Conservation (phyloP, 352 stramenopile species). For the Phytophthora pisi region DNA sequence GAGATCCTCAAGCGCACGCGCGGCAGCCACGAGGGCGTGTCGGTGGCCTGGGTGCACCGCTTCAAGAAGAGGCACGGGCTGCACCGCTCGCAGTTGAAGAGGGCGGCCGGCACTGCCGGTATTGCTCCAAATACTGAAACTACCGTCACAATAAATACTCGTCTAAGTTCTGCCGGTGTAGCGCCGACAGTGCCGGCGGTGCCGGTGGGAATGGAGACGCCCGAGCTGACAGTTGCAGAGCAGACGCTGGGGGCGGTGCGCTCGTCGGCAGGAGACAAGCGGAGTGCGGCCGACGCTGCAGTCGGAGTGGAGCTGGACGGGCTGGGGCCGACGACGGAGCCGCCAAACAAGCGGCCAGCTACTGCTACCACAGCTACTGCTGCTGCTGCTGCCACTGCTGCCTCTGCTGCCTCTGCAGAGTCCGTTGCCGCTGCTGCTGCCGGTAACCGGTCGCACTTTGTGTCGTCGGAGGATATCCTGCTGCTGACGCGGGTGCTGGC, state of each 20-base stretch:
- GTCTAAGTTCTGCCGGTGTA: too few relatives aligned
- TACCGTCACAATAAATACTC: too few relatives aligned
- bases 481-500: conserved; percentile 31
- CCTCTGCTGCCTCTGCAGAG: neutral
- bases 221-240: conserved; percentile 3
- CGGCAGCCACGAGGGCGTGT: conserved; percentile 33
- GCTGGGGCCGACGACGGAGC: neutral
- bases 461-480: conserved; percentile 38
- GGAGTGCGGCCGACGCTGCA: neutral
- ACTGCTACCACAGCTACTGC: neutral
- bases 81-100: conserved; percentile 26
- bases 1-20: conserved; percentile 38
- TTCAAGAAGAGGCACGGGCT: conserved; percentile 46
- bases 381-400: neutral
- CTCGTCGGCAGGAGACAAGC: neutral
- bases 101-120: neutral
- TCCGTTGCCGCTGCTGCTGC: neutral
- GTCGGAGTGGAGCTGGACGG: neutral
- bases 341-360: conserved; percentile 15
- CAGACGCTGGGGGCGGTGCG: neutral
- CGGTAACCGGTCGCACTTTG: conserved; percentile 28
- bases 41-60: conserved; percentile 39
- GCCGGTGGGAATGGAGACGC: too few relatives aligned
- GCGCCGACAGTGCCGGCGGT: too few relatives aligned
- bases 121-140: too few relatives aligned